Conservation (phyloP, 1,284 basidiomycete species). For the Fomitiporia mediterranea region DNA sequence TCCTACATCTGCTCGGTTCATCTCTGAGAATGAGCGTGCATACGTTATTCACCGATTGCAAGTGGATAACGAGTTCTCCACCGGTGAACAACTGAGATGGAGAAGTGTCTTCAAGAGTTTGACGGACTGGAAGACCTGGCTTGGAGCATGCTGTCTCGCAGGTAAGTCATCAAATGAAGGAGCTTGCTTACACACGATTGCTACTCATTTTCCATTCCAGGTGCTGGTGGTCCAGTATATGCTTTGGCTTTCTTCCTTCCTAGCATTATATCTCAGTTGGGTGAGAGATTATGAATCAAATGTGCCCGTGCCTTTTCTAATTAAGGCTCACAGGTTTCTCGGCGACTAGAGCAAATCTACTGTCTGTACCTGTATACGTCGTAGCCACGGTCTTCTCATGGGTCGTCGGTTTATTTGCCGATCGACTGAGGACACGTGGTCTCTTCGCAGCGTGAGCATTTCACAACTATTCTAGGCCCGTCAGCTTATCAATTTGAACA, state of each 20-base stretch:
- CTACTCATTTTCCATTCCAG: constrained; percentile 37
- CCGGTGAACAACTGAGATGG: constrained; percentile 58
- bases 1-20: constrained; percentile 73
- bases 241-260: constrained; percentile 72
- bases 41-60: constrained; percentile 63
- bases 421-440: constrained; percentile 54
- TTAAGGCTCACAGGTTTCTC: constrained; percentile 43
- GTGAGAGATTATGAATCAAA: no score
- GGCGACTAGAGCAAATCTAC: constrained; percentile 66
- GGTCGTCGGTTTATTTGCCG: constrained; percentile 55
- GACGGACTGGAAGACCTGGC: constrained; percentile 70
- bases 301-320: no score
- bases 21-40: constrained; percentile 65
- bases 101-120: constrained; percentile 59
- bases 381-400: constrained; percentile 64
- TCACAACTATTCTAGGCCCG: background rate
- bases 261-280: constrained; percentile 61
- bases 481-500: background rate
- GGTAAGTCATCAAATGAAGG: no score
- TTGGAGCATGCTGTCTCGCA: constrained; percentile 43
- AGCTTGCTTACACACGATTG: no score
- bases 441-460: constrained; percentile 53
- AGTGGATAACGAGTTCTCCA: constrained; percentile 64
- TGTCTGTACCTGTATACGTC: constrained; percentile 70
- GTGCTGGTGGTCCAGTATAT: constrained; percentile 61